phyloP scores from a whole-genome alignment of 1,139 yeast genomes.

The Blastobotrys aristatus region DNA sequence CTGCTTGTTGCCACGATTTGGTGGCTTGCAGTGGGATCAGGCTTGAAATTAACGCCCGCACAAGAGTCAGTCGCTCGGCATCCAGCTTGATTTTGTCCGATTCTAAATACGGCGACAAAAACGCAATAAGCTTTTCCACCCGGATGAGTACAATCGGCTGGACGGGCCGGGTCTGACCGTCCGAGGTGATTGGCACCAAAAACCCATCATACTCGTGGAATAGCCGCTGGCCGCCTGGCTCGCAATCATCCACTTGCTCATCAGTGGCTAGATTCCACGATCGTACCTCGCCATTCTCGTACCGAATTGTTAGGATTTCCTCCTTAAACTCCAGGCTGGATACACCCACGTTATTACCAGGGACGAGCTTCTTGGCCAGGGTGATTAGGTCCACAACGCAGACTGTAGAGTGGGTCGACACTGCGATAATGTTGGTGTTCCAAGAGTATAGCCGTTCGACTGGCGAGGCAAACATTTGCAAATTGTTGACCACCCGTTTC shows the following conservation, averaged over 20 bases:
- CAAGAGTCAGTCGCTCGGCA: conserved; percentile 2
- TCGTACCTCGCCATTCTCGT: conserved; percentile 18
- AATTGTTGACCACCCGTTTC: conserved; percentile 11
- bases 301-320: conserved; percentile 11
- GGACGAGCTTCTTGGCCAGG: conserved; percentile 17
- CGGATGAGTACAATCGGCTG: conserved; percentile 8
- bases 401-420: conserved; percentile 21
- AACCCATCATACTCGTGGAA: background rate
- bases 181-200: conserved; percentile 6
- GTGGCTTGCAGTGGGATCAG: conserved; percentile 6
- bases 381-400: conserved; percentile 20
- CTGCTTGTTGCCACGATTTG: conserved; percentile 8
- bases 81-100: conserved; percentile 3
- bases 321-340: conserved; percentile 7
- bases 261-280: conserved; percentile 21
- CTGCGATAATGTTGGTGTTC: conserved; percentile 16
- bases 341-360: conserved; percentile 23
- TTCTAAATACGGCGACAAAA: conserved; percentile 5
- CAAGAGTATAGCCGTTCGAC: conserved; percentile 17
- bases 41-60: conserved; percentile 2
- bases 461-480: conserved; percentile 21
- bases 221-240: background rate
- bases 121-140: conserved; percentile 6
- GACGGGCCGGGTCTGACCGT: conserved; percentile 5
- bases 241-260: conserved; percentile 13